Percentiles rank a stretch among this genome's conserved stretches.
Conservation (phyloP, 2,329 filamentous ascomycete species). For the Xylariaceae sp. region DNA sequence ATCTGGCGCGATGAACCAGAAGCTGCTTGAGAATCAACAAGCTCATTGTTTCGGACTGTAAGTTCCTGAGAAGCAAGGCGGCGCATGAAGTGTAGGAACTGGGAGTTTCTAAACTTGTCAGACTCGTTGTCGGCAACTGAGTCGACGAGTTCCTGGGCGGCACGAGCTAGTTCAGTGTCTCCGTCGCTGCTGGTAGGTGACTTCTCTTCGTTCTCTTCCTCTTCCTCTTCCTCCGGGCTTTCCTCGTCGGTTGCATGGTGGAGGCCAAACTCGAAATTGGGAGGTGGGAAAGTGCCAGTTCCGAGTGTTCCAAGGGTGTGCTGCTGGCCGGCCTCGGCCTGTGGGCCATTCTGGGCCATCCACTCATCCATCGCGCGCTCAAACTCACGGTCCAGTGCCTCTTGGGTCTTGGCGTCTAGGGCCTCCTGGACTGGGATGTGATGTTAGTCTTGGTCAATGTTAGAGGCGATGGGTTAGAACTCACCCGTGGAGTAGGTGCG, state of each 20-base stretch:
- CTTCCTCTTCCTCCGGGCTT: neutral
- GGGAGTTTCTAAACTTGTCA: constrained; percentile 72
- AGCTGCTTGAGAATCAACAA: constrained; percentile 39
- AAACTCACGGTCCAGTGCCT: constrained; percentile 13
- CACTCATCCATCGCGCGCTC: constrained; percentile 20
- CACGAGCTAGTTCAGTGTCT: constrained; percentile 64
- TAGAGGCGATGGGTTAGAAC: neutral
- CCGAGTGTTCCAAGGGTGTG: constrained; percentile 3
- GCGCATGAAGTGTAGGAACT: constrained; percentile 72
- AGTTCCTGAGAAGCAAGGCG: constrained; percentile 67
- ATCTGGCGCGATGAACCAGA: no score
- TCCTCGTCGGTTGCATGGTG: neutral
- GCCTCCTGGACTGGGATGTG: neutral
- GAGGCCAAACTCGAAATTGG: no score
- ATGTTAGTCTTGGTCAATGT: neutral
- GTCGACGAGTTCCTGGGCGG: constrained; percentile 64
- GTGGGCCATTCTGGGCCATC: constrained; percentile 17
- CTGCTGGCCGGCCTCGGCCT: constrained; percentile 1
- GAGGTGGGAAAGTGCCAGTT: constrained; percentile 7
- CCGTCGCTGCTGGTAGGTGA: neutral
- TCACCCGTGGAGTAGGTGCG: constrained; percentile 5
- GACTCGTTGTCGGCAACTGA: constrained; percentile 63
- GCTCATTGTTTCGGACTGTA: constrained; percentile 63
- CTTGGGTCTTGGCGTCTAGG: constrained; percentile 2
- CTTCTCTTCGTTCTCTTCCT: neutral